These are phyloP conservation scores for Aspergillus sp. DNA, from an alignment of 2,329 filamentous ascomycete species.

Conservation along the genomic window DNA sequence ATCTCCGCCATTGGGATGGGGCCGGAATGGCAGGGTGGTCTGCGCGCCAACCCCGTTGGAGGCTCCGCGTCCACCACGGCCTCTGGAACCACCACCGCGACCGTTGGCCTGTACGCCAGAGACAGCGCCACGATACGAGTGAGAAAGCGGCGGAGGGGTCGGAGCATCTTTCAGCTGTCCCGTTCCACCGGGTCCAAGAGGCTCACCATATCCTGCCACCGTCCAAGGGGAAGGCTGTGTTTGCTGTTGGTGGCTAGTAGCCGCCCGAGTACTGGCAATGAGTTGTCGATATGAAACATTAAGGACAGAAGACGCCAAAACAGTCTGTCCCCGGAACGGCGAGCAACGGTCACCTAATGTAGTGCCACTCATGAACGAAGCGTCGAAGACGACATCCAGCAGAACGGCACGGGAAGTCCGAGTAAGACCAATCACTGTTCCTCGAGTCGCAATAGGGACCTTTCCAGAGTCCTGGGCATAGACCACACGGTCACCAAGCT, in stretches of 20 bases:
- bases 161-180: conserved; percentile 59
- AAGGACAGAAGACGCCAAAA: conserved; percentile 80
- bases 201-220: conserved; percentile 56
- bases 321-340: conserved; percentile 89
- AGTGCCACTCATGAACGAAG: conserved; percentile 95
- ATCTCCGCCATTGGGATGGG: conserved; percentile 25
- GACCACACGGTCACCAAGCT: conserved; percentile 83
- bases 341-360: conserved; percentile 86
- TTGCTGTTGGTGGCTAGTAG: conserved; percentile 50
- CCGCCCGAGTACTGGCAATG: conserved; percentile 53
- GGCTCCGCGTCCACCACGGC: conserved; percentile 31
- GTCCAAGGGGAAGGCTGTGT: conserved; percentile 54
- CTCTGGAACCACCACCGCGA: conserved; percentile 34
- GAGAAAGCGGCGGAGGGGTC: conserved; percentile 56
- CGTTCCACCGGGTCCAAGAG: conserved; percentile 55
- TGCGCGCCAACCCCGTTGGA: conserved; percentile 22
- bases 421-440: conserved; percentile 93
- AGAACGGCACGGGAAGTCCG: conserved; percentile 78
- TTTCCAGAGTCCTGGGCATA: conserved; percentile 92
- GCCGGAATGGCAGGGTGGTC: conserved; percentile 30
- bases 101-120: conserved; percentile 41
- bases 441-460: conserved; percentile 85
- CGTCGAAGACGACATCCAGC: conserved; percentile 90
- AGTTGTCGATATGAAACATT: conserved; percentile 84
- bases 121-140: conserved; percentile 58